A percentile compares a stretch with the other conserved stretches of the same genome.
Evolutionary conservation across 202 grass and related monocot genomes (phyloP).

Genomic region (Hordeum pubiflorum): DNA sequence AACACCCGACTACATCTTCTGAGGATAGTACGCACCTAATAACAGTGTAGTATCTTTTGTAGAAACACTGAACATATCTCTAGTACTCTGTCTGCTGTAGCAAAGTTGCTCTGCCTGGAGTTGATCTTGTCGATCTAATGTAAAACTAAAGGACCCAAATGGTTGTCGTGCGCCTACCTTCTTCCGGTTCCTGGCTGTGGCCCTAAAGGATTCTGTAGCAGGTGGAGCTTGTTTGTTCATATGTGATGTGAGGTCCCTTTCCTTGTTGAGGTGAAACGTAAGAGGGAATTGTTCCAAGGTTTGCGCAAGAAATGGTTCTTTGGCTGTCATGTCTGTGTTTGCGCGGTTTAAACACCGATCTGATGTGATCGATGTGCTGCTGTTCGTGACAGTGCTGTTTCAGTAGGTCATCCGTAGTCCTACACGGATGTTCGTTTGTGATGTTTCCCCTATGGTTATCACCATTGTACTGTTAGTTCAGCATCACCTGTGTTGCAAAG

Average conservation of each 20-base stretch:
- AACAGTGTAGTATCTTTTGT: neutral
- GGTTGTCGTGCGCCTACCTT: neutral
- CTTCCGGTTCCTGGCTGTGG: neutral
- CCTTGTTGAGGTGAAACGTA: neutral
- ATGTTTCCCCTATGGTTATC: neutral
- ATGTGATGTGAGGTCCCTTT: neutral
- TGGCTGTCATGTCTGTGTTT: no score
- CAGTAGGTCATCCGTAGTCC: neutral
- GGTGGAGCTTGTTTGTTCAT: neutral
- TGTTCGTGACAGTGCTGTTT: neutral
- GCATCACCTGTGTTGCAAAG: neutral
- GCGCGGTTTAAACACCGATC: neutral
- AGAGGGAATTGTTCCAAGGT: neutral
- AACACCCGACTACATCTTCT: conserved; percentile 64
- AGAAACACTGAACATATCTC: neutral
- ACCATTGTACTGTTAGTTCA: neutral
- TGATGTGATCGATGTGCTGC: neutral
- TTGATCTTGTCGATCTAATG: neutral
- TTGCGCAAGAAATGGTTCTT: no score
- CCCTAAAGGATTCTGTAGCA: neutral
- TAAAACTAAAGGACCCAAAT: neutral
- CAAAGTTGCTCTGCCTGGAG: neutral
- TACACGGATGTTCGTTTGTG: neutral
- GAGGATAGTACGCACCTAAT: neutral
- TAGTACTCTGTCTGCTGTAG: neutral